phyloP scores from a whole-genome alignment of 768 basidiomycete genomes.

The Podaxis sp. region DNA sequence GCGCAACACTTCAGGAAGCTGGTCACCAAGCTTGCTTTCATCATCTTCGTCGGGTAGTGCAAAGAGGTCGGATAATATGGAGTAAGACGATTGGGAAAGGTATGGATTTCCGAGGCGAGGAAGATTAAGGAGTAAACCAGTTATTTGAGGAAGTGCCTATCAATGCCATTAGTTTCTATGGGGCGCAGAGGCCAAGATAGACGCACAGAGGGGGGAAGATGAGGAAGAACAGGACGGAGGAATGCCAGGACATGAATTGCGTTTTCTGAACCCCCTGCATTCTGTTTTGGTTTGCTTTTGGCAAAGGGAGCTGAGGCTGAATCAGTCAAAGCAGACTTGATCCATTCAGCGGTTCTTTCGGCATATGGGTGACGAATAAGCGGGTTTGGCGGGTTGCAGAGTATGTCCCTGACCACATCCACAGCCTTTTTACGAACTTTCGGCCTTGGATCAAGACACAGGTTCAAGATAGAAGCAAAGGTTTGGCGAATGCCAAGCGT shows the following conservation, averaged over 20 bases:
- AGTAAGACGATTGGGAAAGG: slow-evolving; percentile 85
- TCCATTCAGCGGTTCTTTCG: slow-evolving; percentile 78
- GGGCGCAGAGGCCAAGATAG: slow-evolving; percentile 6
- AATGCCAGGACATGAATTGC: slow-evolving; percentile 79
- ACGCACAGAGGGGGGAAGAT: slow-evolving; percentile 72
- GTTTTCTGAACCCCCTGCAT: slow-evolving; percentile 60
- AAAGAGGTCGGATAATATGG: slow-evolving; percentile 82
- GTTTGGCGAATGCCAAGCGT: slow-evolving; percentile 69
- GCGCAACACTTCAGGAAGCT: slow-evolving; percentile 61
- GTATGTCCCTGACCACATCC: slow-evolving; percentile 78
- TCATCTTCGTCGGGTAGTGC: slow-evolving; percentile 50
- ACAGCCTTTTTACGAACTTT: slow-evolving; percentile 92
- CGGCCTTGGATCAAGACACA: slow-evolving; percentile 85
- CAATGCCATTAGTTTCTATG: neutral
- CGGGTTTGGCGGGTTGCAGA: slow-evolving; percentile 77
- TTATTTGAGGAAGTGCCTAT: slow-evolving; percentile 73
- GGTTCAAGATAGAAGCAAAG: slow-evolving; percentile 81
- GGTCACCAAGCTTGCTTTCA: slow-evolving; percentile 46
- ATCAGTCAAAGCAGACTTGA: slow-evolving; percentile 63
- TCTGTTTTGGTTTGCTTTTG: slow-evolving; percentile 58
- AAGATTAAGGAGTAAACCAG: slow-evolving; percentile 70
- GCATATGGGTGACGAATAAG: slow-evolving; percentile 84
- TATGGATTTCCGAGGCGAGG: slow-evolving; percentile 89
- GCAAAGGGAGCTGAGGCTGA: slow-evolving; percentile 60
- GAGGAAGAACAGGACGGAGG: slow-evolving; percentile 58